Conservation (phyloP, 352 stramenopile genomes). For the Pythium scleroteichum region DNA sequence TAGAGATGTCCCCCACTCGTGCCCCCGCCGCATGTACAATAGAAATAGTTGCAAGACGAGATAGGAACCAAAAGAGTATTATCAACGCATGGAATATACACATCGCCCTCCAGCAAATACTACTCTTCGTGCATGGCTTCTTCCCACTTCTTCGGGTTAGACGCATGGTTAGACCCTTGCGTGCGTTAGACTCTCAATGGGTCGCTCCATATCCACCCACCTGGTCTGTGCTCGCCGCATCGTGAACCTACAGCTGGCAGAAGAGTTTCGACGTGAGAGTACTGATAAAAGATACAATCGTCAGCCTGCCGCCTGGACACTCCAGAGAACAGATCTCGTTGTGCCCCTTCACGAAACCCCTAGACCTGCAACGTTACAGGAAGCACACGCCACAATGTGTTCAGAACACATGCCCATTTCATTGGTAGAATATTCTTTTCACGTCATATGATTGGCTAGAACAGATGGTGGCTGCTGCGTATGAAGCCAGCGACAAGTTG, state of each 20-base stretch:
- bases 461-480: too few species aligned
- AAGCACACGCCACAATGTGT: too few species aligned
- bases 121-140: not conserved
- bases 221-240: not conserved
- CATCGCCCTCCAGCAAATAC: not conserved
- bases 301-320: too few species aligned
- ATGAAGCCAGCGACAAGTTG: too few species aligned
- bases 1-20: not conserved
- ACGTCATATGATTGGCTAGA: too few species aligned
- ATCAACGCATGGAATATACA: constrained; percentile 6
- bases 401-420: too few species aligned
- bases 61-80: constrained; percentile 14
- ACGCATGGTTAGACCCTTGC: not conserved
- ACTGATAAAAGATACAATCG: too few species aligned
- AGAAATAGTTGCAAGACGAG: constrained; percentile 8
- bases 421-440: too few species aligned
- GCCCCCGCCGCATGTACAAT: constrained; percentile 6
- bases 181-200: not conserved
- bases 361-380: too few species aligned
- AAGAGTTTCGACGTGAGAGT: too few species aligned
- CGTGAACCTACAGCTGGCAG: not conserved
- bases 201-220: constrained; percentile 2
- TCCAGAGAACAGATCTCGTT: too few species aligned
- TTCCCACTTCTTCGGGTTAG: not conserved
- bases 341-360: too few species aligned